Base-by-base conservation (phyloP, 495 filamentous ascomycete species). In the Xylaria palmicola region DNA sequence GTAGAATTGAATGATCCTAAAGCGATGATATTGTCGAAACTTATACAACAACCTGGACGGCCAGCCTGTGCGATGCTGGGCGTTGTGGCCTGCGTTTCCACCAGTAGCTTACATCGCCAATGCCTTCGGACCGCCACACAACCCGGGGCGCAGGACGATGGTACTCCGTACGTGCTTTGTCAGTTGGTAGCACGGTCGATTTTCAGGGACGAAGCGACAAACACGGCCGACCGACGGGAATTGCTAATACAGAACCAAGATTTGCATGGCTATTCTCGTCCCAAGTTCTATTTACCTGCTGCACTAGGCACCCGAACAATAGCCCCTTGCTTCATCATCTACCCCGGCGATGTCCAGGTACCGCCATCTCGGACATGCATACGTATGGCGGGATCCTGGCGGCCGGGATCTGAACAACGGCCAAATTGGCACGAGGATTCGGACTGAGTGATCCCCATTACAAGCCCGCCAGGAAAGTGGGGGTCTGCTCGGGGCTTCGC, bases 141-240 rank as follows among this genome's bases (percentile, higher is more conserved):
- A 13, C 32, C 30, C 50, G 32, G 37, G 50, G 13, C 13, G 19
- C 50, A 32, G 37, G 30, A 9, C 10, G 9, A 29, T 39, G 17
- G 50, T 4, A 22, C 6, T 41, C n/a, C n/a, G n/a, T n/a, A n/a
- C n/a, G n/a, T 36, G 51, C 19, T 55, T 55, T 55, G 51, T 55
- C 51, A 55, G 24, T 55, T 41, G 2, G 32, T 5, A 26, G 37
- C 4, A 39, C 7, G 12, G 19, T 22, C 20, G 39, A n/a, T 13
- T 1, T 19, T 7, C 19, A 39, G 22, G 24, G 13, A 6, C 17
- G 36, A 55, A 29, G 51, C 22, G 13, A 3, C 36, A 5, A 55
- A 29, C 13, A 27, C 24, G 36, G 36, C 51, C 34, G 19, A 26
- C 6, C 12, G 22, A 55, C 22, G 51, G 32, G 19, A 4, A 37